Base-by-base conservation (phyloP, 1,139 yeast genomes). In the Geotrichum australiense region DNA sequence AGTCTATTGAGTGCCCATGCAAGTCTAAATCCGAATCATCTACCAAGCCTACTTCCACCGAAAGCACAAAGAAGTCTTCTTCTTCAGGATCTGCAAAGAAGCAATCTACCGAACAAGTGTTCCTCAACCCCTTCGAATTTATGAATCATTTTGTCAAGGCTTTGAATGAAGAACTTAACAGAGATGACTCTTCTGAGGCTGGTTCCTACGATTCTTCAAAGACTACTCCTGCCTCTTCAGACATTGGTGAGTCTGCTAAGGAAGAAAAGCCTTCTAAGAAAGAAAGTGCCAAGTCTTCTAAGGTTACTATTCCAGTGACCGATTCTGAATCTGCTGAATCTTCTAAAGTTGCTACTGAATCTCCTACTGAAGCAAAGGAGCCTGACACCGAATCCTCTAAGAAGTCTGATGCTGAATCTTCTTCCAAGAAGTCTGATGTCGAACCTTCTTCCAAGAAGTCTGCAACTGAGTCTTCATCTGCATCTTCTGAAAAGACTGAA, bases 1-100 rank as follows among this genome's bases (percentile, higher is more conserved):
- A 27, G 32, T 18, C 15, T 35, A 22, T 15, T 35, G 12, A 35
- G 27, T 14, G 39, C 32, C n/a, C 12, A 12, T 6, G 21, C 11
- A 14, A 5, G 5, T 19, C 31, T 26, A 16, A 16, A 7, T 18
- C 37, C 19, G 37, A 5, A 15, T 3, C 31, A 8, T 7, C 31
- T 28, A 14, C 14, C 11, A 14, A 5, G 10, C 4, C 15, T 15
- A 3, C n/a, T n/a, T n/a, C n/a, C n/a, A n/a, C n/a, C n/a, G n/a
- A n/a, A n/a, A n/a, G n/a, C n/a, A n/a, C n/a, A n/a, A n/a, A n/a
- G n/a, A n/a, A n/a, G n/a, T n/a, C n/a, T n/a, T n/a, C n/a, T n/a
- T n/a, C n/a, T n/a, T n/a, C n/a, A n/a, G n/a, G n/a, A n/a, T n/a
- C n/a, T n/a, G n/a, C n/a, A n/a, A n/a, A n/a, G n/a, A n/a, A n/a